phyloP scores from a whole-genome alignment of 83 land plant species.

The Picea mariana region DNA sequence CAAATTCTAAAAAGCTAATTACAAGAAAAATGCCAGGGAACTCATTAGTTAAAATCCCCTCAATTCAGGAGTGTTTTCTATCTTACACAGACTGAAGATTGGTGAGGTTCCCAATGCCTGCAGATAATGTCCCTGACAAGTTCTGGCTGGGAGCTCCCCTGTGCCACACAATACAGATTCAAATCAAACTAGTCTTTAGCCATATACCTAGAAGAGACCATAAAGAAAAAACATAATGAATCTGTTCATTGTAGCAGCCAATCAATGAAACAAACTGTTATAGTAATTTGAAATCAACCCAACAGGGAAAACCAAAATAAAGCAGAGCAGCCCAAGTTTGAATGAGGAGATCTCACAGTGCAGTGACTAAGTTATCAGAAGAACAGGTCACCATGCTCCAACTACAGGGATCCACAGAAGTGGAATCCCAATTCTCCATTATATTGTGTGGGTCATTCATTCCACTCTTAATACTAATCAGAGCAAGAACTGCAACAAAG shows the following conservation, averaged over 20 bases:
- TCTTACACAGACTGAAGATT: conserved; percentile 43
- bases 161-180: conserved; percentile 2
- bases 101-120: conserved; percentile 38
- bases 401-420: too few relatives aligned
- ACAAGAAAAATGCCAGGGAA: background rate
- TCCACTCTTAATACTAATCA: too few relatives aligned
- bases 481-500: too few relatives aligned
- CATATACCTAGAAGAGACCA: too few relatives aligned
- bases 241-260: background rate
- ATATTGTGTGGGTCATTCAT: too few relatives aligned
- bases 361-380: too few relatives aligned
- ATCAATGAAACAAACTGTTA: background rate
- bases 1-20: background rate
- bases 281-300: background rate
- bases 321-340: background rate
- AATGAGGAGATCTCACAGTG: too few relatives aligned
- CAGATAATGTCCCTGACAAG: conserved; percentile 40
- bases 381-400: too few relatives aligned
- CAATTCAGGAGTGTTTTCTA: too few relatives aligned
- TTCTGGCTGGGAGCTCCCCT: conserved; percentile 48
- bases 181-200: background rate
- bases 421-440: too few relatives aligned
- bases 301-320: background rate
- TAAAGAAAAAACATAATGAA: background rate
- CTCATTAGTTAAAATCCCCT: background rate